phyloP scores from a whole-genome alignment of 768 basidiomycete species.

The Melanogaster broomeanus region DNA sequence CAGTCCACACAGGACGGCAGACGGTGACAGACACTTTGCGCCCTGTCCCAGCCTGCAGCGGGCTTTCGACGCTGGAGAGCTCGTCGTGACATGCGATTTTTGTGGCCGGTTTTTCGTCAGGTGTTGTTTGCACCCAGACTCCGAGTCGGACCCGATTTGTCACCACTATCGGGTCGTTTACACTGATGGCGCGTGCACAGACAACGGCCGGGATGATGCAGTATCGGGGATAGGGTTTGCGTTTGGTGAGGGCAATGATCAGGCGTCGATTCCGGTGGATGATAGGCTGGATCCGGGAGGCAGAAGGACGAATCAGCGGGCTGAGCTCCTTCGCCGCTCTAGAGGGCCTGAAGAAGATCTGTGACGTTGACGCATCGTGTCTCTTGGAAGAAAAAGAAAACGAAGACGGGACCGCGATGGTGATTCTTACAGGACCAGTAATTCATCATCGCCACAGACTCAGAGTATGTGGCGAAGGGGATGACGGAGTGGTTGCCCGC shows the following conservation, averaged over 20 bases:
- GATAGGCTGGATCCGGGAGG: slow-evolving; percentile 20
- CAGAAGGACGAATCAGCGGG: slow-evolving; percentile 31
- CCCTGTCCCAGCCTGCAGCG: background rate
- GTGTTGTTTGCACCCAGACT: slow-evolving; percentile 6
- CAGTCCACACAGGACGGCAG: too few relatives aligned
- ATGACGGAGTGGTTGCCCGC: slow-evolving; percentile 34
- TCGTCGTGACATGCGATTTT: slow-evolving; percentile 1
- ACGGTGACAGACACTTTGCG: background rate
- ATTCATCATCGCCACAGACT: slow-evolving; percentile 31
- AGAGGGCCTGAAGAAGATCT: slow-evolving; percentile 14
- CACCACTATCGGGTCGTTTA: slow-evolving; percentile 28
- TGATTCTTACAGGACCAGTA: background rate
- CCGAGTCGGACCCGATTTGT: slow-evolving; percentile 9
- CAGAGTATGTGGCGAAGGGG: slow-evolving; percentile 37
- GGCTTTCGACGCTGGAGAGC: background rate
- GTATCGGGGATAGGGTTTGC: slow-evolving; percentile 7
- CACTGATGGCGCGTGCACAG: slow-evolving; percentile 35
- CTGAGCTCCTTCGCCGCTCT: slow-evolving; percentile 33
- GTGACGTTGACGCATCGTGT: background rate
- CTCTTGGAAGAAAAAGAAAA: background rate
- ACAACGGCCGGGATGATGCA: slow-evolving; percentile 27
- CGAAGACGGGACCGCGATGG: background rate
- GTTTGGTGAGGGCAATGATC: background rate
- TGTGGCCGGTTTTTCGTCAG: slow-evolving; percentile 3
- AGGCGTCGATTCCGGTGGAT: slow-evolving; percentile 22